Percentiles rank a stretch among this genome's conserved stretches.
Conservation (phyloP, 352 stramenopile genomes). For the Thalassiosira livingstoniorum region DNA sequence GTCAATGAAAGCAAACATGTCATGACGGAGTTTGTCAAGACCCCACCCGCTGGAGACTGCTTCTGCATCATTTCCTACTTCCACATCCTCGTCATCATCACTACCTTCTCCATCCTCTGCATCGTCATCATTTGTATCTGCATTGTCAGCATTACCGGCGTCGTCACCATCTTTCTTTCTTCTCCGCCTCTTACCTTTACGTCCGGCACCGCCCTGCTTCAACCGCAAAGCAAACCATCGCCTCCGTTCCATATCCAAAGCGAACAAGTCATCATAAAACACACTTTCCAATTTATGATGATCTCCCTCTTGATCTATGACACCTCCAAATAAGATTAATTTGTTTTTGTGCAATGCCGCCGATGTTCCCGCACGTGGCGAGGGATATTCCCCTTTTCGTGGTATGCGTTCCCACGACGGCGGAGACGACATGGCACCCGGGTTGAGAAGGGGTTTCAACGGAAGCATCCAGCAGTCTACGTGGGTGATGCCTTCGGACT, state of each 20-base stretch:
- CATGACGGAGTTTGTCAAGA: slow-evolving; percentile 77
- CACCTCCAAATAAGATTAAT: slow-evolving; percentile 96
- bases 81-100: slow-evolving; percentile 25
- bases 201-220: slow-evolving; percentile 84
- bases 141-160: slow-evolving; percentile 70
- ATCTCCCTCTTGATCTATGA: slow-evolving; percentile 91
- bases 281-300: slow-evolving; percentile 86
- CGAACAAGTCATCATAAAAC: slow-evolving; percentile 98
- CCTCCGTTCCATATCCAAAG: slow-evolving; percentile 95
- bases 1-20: slow-evolving; percentile 96
- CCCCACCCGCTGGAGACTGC: slow-evolving; percentile 73
- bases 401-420: slow-evolving; percentile 93
- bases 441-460: slow-evolving; percentile 89
- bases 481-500: slow-evolving; percentile 94
- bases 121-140: slow-evolving; percentile 88
- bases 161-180: slow-evolving; percentile 68
- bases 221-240: slow-evolving; percentile 95
- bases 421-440: slow-evolving; percentile 36
- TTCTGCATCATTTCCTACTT: slow-evolving; percentile 43
- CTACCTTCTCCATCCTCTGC: slow-evolving; percentile 82
- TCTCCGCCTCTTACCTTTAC: slow-evolving; percentile 86
- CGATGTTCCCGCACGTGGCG: slow-evolving; percentile 65
- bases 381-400: slow-evolving; percentile 68
- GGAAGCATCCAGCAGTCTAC: slow-evolving; percentile 95
- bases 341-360: slow-evolving; percentile 91